Conservation (phyloP, 2,329 filamentous ascomycete species). For the Trichoderma pleuroti region DNA sequence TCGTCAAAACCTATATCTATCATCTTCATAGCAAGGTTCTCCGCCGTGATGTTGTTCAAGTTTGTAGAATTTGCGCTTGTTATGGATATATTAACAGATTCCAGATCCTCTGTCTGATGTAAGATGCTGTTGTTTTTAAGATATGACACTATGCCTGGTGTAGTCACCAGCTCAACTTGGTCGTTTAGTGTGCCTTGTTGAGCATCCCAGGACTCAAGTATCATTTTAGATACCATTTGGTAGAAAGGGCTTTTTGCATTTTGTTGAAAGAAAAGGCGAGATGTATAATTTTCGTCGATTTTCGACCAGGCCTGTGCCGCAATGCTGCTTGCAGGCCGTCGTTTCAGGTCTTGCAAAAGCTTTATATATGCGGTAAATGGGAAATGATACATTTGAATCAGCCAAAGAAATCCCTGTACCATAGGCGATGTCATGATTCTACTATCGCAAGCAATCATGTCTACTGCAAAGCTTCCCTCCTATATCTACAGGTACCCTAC, state of each 20-base stretch:
- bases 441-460: background rate
- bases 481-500: too few relatives aligned
- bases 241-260: background rate
- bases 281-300: slow-evolving; percentile 33
- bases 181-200: background rate
- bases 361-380: slow-evolving; percentile 41
- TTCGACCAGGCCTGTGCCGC: slow-evolving; percentile 33
- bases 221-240: background rate
- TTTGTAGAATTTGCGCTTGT: background rate
- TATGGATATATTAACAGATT: background rate
- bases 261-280: slow-evolving; percentile 13
- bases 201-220: background rate
- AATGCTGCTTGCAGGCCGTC: slow-evolving; percentile 22
- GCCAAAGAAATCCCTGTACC: slow-evolving; percentile 37
- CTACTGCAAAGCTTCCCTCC: too few relatives aligned
- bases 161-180: background rate
- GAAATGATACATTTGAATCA: slow-evolving; percentile 33
- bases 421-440: slow-evolving; percentile 27
- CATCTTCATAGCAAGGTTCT: background rate
- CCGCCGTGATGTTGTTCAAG: background rate
- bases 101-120: background rate
- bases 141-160: background rate
- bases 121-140: background rate
- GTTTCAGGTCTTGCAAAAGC: slow-evolving; percentile 34
- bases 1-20: background rate